Conservation (phyloP, 768 basidiomycete genomes). For the Boletus rubroflammeus region DNA sequence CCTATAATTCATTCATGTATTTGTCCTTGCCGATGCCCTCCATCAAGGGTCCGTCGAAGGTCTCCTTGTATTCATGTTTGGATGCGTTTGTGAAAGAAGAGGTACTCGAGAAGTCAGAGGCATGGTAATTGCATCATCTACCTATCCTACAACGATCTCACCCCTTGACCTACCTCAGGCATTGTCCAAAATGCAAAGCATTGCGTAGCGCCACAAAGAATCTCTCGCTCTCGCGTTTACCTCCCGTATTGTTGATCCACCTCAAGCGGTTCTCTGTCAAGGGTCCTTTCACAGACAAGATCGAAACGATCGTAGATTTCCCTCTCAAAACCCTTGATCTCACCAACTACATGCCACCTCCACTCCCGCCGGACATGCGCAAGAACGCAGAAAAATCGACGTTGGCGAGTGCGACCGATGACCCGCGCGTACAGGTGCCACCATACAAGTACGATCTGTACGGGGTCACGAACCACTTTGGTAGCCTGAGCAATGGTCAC, state of each 20-base stretch:
- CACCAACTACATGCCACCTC: slow-evolving; percentile 83
- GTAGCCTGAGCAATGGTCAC: slow-evolving; percentile 91
- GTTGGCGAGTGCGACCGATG: slow-evolving; percentile 40
- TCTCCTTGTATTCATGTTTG: slow-evolving; percentile 76
- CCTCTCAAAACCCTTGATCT: slow-evolving; percentile 61
- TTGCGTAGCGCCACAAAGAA: slow-evolving; percentile 83
- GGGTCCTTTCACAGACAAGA: slow-evolving; percentile 92
- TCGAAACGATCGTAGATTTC: slow-evolving; percentile 93
- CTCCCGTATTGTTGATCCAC: slow-evolving; percentile 89
- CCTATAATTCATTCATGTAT: slow-evolving; percentile 96
- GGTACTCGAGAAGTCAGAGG: slow-evolving; percentile 87
- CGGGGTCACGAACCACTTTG: slow-evolving; percentile 94
- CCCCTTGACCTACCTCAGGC: slow-evolving; percentile 47
- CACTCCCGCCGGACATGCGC: slow-evolving; percentile 62
- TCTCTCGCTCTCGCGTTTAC: slow-evolving; percentile 86
- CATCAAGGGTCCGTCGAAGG: slow-evolving; percentile 50
- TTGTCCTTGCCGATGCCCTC: slow-evolving; percentile 86
- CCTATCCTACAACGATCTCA: not conserved
- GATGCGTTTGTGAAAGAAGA: slow-evolving; percentile 90
- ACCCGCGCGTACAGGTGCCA: slow-evolving; percentile 78
- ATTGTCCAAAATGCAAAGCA: slow-evolving; percentile 91
- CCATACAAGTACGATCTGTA: slow-evolving; percentile 94
- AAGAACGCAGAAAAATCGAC: slow-evolving; percentile 43
- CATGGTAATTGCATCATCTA: slow-evolving; percentile 59
- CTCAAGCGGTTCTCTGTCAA: slow-evolving; percentile 90